Percentiles rank a stretch among this genome's conserved stretches.
Conservation (phyloP, 2,329 filamentous ascomycete genomes). For the Pseudocercospora vitis region DNA sequence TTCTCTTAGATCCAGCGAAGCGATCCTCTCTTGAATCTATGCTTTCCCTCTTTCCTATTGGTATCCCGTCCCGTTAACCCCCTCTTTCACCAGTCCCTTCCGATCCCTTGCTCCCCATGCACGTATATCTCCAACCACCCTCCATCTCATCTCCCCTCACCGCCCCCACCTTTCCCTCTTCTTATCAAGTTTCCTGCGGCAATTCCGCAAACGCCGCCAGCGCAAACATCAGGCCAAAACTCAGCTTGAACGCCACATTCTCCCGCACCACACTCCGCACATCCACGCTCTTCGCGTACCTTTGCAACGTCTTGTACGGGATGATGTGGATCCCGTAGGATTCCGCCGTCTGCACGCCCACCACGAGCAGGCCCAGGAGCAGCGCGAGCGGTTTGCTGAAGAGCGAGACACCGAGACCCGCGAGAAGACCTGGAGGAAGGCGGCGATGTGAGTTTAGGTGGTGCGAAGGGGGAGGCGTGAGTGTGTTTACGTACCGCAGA, state of each 20-base stretch:
- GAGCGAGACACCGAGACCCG: constrained; percentile 68
- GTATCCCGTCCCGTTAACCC: too few relatives aligned
- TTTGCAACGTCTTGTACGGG: constrained; percentile 51
- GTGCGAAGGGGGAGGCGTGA: background rate
- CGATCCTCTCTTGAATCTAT: too few relatives aligned
- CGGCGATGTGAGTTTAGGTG: background rate
- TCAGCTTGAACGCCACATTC: constrained; percentile 64
- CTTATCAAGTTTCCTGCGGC: constrained; percentile 5
- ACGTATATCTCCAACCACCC: background rate
- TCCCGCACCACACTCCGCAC: constrained; percentile 54
- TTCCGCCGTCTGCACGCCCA: constrained; percentile 60
- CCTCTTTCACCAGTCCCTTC: too few relatives aligned
- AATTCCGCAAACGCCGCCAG: constrained; percentile 65
- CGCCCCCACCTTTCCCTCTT: constrained; percentile 11
- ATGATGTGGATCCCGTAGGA: constrained; percentile 53
- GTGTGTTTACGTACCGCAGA: constrained; percentile 39
- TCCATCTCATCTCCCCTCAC: too few relatives aligned
- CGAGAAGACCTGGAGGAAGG: constrained; percentile 54
- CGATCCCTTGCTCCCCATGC: background rate
- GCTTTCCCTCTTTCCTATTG: too few relatives aligned
- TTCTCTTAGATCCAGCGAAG: too few relatives aligned
- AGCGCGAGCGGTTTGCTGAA: constrained; percentile 67
- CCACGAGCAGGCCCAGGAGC: constrained; percentile 63
- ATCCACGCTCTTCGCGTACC: constrained; percentile 53
- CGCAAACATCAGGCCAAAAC: constrained; percentile 72